These are phyloP conservation scores for Scytalidium lignicola DNA, from an alignment of 2,329 filamentous ascomycete species.

Conservation along the genomic window DNA sequence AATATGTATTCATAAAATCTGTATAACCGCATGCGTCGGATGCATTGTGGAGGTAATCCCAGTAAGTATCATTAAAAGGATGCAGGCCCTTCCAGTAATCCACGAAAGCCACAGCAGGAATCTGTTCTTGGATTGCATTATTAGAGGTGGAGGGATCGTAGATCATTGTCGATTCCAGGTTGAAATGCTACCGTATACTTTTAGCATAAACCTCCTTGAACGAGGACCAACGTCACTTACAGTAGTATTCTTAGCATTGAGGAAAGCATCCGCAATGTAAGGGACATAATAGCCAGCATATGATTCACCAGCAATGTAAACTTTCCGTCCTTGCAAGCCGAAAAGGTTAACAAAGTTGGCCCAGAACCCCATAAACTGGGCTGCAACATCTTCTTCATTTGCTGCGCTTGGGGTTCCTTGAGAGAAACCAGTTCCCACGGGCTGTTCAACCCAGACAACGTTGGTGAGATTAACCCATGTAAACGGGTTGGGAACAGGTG, in stretches of 20 bases:
- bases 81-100: conserved; percentile 57
- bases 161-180: conserved; percentile 64
- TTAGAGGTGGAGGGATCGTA: conserved; percentile 64
- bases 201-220: not conserved
- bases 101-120: conserved; percentile 53
- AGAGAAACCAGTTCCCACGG: conserved; percentile 25
- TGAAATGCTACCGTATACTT: conserved; percentile 46
- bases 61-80: conserved; percentile 57
- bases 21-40: conserved; percentile 58
- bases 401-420: conserved; percentile 50
- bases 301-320: conserved; percentile 64
- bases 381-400: conserved; percentile 61
- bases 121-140: conserved; percentile 36
- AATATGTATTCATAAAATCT: conserved; percentile 53
- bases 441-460: conserved; percentile 27
- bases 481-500: conserved; percentile 23
- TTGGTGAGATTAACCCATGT: conserved; percentile 26
- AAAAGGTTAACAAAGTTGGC: conserved; percentile 73
- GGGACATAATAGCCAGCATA: conserved; percentile 66
- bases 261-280: conserved; percentile 68
- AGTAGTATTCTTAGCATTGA: conserved; percentile 49
- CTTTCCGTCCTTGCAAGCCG: conserved; percentile 58
- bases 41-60: conserved; percentile 43
- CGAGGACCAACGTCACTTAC: conserved; percentile 6
- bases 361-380: conserved; percentile 74